phyloP scores from a whole-genome alignment of 257 asterid species.

The Echium plantagineum region DNA sequence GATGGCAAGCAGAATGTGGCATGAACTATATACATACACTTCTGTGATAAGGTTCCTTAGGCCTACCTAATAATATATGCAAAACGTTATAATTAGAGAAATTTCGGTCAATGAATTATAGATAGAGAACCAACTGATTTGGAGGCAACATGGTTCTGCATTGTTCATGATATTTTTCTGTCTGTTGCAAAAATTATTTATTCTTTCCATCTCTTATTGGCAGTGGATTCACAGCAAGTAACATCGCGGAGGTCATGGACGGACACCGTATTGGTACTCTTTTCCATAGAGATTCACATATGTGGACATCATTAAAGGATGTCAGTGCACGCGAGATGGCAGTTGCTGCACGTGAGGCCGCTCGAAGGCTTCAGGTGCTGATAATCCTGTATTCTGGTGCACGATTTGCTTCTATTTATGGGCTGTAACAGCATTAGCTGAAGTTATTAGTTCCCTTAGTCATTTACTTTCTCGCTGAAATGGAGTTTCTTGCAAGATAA shows the following conservation, averaged over 20 bases:
- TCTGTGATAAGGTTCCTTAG: no score
- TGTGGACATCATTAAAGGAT: slow-evolving; percentile 43
- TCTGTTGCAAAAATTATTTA: background rate
- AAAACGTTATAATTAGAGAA: background rate
- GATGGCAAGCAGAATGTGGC: no score
- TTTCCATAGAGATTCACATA: slow-evolving; percentile 58
- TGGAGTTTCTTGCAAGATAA: background rate
- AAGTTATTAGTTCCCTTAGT: background rate
- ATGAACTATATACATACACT: no score
- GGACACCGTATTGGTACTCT: slow-evolving; percentile 63
- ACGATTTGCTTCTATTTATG: no score
- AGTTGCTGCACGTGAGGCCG: slow-evolving; percentile 60
- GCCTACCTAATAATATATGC: no score
- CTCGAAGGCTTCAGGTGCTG: slow-evolving; percentile 59
- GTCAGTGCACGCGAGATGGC: slow-evolving; percentile 64
- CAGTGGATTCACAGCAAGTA: slow-evolving; percentile 57
- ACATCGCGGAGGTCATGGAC: slow-evolving; percentile 36
- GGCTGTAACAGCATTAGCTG: background rate
- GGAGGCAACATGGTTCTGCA: background rate
- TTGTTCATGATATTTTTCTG: background rate
- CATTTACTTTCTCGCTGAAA: background rate
- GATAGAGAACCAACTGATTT: slow-evolving; percentile 21
- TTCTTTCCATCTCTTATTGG: slow-evolving; percentile 9
- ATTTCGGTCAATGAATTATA: slow-evolving; percentile 40
- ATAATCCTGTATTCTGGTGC: background rate